phyloP scores from a whole-genome alignment of 2,329 filamentous ascomycete species.

The Pseudogymnoascus sp. region DNA sequence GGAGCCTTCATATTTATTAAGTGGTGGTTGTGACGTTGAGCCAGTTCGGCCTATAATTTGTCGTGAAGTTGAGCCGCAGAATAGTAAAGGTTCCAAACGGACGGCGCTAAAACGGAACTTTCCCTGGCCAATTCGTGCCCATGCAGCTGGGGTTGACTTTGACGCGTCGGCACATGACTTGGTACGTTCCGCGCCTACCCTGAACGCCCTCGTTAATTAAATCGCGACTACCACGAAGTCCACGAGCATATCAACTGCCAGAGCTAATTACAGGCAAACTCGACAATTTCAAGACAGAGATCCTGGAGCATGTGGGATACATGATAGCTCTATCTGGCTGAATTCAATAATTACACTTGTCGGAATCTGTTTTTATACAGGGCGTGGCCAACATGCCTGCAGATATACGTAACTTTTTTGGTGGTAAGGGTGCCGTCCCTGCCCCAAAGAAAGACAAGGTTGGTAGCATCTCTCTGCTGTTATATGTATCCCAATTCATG shows the following conservation, averaged over 20 bases:
- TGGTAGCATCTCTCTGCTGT: constrained; percentile 13
- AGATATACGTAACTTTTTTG: constrained; percentile 89
- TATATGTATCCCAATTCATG: neutral
- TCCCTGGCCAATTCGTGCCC: neutral
- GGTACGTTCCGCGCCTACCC: neutral
- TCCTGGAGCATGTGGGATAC: neutral
- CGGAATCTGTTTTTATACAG: neutral
- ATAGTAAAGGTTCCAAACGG: constrained; percentile 3
- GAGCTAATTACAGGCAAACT: neutral
- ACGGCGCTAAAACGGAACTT: constrained; percentile 4
- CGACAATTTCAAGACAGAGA: neutral
- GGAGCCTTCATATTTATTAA: neutral
- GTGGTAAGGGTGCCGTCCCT: constrained; percentile 58
- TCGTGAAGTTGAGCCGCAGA: constrained; percentile 6
- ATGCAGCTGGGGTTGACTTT: neutral
- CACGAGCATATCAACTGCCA: neutral
- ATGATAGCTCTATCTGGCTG: neutral
- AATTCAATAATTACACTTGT: neutral
- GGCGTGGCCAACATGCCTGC: constrained; percentile 56
- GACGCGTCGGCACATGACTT: constrained; percentile 9
- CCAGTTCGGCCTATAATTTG: constrained; percentile 5
- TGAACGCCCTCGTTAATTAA: constrained; percentile 2
- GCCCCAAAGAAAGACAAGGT: constrained; percentile 35
- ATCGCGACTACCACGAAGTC: neutral
- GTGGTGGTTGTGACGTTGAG: neutral